phyloP scores from a whole-genome alignment of 2,329 filamentous ascomycete genomes.

The Fusarium fujikuroi region DNA sequence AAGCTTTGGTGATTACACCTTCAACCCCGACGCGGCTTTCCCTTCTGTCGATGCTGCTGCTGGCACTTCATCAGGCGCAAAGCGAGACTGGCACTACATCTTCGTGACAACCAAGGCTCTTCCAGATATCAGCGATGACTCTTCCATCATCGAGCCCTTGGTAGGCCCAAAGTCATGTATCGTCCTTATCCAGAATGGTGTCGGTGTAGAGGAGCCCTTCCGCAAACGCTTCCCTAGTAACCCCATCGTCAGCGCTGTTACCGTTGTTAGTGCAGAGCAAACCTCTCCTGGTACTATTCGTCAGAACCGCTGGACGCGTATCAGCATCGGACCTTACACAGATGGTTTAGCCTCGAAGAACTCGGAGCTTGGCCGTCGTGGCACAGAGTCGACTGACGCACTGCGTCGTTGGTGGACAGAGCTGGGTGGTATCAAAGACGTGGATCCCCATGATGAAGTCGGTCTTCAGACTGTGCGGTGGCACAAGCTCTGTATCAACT shows the following conservation, averaged over 20 bases:
- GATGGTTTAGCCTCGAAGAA: constrained; percentile 56
- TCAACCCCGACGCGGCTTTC: constrained; percentile 70
- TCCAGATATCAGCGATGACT: constrained; percentile 71
- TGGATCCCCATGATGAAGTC: constrained; percentile 70
- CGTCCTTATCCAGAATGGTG: constrained; percentile 76
- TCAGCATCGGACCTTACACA: constrained; percentile 74
- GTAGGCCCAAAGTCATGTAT: constrained; percentile 66
- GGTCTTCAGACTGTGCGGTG: constrained; percentile 77
- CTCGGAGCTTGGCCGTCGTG: constrained; percentile 48
- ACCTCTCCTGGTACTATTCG: constrained; percentile 69
- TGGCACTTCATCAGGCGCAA: constrained; percentile 29
- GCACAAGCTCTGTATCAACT: constrained; percentile 83
- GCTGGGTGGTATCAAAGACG: constrained; percentile 72
- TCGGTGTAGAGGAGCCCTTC: constrained; percentile 77
- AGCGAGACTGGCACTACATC: constrained; percentile 65
- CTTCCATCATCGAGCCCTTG: constrained; percentile 68
- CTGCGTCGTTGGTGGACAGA: constrained; percentile 65
- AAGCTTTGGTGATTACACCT: constrained; percentile 74
- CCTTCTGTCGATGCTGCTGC: constrained; percentile 65
- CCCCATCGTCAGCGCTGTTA: constrained; percentile 74
- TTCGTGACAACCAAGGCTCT: constrained; percentile 78
- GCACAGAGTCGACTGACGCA: constrained; percentile 56
- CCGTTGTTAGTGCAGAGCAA: constrained; percentile 75
- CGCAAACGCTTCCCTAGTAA: constrained; percentile 67
- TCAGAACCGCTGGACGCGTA: constrained; percentile 79